Evolutionary conservation across 2,329 filamentous ascomycete genomes (phyloP).

Genomic region (Sporothrix luriei): DNA sequence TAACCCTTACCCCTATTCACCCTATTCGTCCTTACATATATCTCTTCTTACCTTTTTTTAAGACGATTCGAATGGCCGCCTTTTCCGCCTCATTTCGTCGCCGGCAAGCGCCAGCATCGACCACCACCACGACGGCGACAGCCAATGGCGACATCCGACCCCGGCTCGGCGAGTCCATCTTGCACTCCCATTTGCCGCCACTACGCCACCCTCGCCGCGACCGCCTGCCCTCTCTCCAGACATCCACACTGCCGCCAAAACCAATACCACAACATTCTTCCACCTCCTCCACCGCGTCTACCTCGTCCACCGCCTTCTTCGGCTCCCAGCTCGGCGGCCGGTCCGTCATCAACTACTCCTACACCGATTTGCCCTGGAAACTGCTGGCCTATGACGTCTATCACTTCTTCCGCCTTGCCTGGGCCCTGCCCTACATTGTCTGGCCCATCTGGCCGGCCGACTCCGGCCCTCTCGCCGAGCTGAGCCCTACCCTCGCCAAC

Average conservation of each 20-base stretch:
- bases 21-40: not conserved
- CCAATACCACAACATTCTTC: not conserved
- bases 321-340: constrained; percentile 61
- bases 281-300: constrained; percentile 37
- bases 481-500: constrained; percentile 62
- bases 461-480: constrained; percentile 63
- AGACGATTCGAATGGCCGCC: constrained; percentile 6
- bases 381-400: constrained; percentile 57
- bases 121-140: not conserved
- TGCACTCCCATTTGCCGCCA: not conserved
- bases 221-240: not conserved
- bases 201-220: not conserved
- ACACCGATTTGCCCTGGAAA: constrained; percentile 59
- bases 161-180: not conserved
- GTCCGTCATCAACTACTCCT: constrained; percentile 62
- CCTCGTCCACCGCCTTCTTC: constrained; percentile 50
- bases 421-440: constrained; percentile 64
- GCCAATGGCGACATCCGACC: constrained; percentile 23
- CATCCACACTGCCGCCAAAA: not conserved
- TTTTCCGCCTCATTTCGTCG: constrained; percentile 21
- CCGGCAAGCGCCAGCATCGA: constrained; percentile 15
- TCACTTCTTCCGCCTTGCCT: constrained; percentile 58
- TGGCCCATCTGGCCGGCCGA: constrained; percentile 57
- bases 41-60: not conserved
- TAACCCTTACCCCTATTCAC: not conserved